These are phyloP conservation scores for Diaporthe eres DNA, from an alignment of 2,329 filamentous ascomycete species.

Conservation along the genomic window DNA sequence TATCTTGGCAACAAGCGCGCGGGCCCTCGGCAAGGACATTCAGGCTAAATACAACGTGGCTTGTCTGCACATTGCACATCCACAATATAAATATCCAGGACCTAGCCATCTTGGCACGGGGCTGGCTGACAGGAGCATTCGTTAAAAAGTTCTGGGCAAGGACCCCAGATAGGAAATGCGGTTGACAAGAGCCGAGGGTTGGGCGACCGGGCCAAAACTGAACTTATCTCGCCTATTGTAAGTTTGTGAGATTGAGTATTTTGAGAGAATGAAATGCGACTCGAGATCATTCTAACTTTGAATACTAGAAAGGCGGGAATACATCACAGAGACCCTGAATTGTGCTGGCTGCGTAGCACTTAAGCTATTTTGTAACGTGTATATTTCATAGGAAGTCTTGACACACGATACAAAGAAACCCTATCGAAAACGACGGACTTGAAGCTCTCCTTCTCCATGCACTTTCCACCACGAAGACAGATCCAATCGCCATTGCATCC, in stretches of 20 bases:
- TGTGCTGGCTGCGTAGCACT: neutral
- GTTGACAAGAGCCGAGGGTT: conserved; percentile 13
- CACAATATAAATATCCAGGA: conserved; percentile 13
- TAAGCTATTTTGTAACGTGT: neutral
- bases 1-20: neutral
- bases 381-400: neutral
- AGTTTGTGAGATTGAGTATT: neutral
- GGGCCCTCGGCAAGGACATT: conserved; percentile 6
- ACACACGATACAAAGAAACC: neutral
- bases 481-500: neutral
- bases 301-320: neutral
- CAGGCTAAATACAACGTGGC: conserved; percentile 29
- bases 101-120: conserved; percentile 26
- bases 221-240: neutral
- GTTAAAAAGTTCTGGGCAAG: neutral
- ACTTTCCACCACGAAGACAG: neutral
- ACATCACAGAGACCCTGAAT: neutral
- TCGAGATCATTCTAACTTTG: neutral
- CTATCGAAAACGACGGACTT: neutral
- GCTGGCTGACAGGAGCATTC: neutral
- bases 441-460: neutral
- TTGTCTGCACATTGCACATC: conserved; percentile 3
- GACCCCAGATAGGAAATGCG: conserved; percentile 21
- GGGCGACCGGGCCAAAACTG: neutral
- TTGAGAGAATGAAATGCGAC: neutral